Conservation (phyloP, 352 stramenopile species). For the Phytophthora foliorum region DNA sequence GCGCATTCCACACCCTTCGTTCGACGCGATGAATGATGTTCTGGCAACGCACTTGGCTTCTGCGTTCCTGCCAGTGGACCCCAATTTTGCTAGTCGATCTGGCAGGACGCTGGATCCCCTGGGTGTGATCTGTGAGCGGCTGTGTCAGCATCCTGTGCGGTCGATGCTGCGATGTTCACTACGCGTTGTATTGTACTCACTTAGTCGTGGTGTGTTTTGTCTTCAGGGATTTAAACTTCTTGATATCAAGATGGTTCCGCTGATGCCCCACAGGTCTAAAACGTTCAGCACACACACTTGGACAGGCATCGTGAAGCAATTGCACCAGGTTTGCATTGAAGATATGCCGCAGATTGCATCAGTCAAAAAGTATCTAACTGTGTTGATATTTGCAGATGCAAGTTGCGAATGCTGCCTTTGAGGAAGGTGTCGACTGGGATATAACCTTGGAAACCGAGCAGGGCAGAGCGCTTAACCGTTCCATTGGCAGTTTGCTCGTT, state of each 20-base stretch:
- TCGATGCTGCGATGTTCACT: neutral
- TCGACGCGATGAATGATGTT: conserved; percentile 72
- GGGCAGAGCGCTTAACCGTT: conserved; percentile 45
- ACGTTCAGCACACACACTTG: conserved; percentile 82
- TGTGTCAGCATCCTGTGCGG: conserved; percentile 71
- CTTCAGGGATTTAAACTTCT: conserved; percentile 75
- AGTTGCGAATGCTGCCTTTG: conserved; percentile 61
- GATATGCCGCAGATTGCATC: neutral
- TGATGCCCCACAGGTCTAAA: conserved; percentile 76
- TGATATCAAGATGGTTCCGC: conserved; percentile 73
- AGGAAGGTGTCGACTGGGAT: conserved; percentile 75
- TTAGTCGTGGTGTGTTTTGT: neutral
- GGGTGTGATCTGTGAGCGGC: conserved; percentile 47
- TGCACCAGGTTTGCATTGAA: conserved; percentile 60
- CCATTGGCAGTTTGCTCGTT: conserved; percentile 61
- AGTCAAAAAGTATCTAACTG: neutral
- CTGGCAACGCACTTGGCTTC: conserved; percentile 70
- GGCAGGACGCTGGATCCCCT: conserved; percentile 37
- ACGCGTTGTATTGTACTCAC: neutral
- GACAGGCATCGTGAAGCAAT: conserved; percentile 75
- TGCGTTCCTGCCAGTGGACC: conserved; percentile 51
- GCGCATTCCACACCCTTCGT: conserved; percentile 63
- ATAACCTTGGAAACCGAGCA: conserved; percentile 43
- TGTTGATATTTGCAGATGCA: conserved; percentile 59
- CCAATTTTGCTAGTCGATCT: conserved; percentile 4